phyloP scores from a whole-genome alignment of 2,329 filamentous ascomycete genomes.

The Chlorencoelia australis region DNA sequence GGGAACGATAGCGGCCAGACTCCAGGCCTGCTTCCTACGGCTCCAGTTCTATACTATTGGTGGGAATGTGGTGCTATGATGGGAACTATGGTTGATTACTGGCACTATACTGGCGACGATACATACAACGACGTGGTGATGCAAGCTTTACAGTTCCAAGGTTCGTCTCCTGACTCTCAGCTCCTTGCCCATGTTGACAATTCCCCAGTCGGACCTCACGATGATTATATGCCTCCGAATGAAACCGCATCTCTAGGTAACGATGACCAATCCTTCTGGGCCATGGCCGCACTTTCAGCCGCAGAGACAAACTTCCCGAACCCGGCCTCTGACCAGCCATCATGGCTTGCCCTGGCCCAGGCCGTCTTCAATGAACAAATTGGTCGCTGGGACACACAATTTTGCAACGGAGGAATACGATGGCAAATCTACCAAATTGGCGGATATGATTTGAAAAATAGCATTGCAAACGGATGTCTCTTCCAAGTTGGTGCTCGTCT shows the following conservation, averaged over 20 bases:
- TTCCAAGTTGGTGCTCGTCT: slow-evolving; percentile 55
- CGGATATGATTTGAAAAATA: slow-evolving; percentile 70
- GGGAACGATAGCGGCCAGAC: slow-evolving; percentile 35
- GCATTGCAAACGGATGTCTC: slow-evolving; percentile 50
- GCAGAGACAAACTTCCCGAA: slow-evolving; percentile 54
- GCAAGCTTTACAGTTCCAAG: slow-evolving; percentile 62
- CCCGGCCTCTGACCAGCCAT: slow-evolving; percentile 42
- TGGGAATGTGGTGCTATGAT: slow-evolving; percentile 42
- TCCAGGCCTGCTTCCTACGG: slow-evolving; percentile 36
- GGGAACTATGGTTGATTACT: slow-evolving; percentile 64
- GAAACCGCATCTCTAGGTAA: slow-evolving; percentile 51
- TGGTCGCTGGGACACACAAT: slow-evolving; percentile 52
- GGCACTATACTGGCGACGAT: slow-evolving; percentile 66
- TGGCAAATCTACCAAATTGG: slow-evolving; percentile 82
- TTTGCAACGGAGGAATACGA: slow-evolving; percentile 62
- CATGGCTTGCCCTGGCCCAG: slow-evolving; percentile 62
- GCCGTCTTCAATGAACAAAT: slow-evolving; percentile 73
- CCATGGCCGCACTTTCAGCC: slow-evolving; percentile 56
- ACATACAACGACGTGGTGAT: slow-evolving; percentile 44
- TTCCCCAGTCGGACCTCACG: slow-evolving; percentile 55
- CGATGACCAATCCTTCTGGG: slow-evolving; percentile 57
- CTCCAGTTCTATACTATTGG: slow-evolving; percentile 19
- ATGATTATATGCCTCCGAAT: slow-evolving; percentile 67
- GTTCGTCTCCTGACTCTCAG: too few species aligned
- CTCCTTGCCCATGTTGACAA: too few species aligned